Evolutionary conservation across 495 filamentous ascomycete genomes (phyloP).

Genomic region (Cercophora newfieldiana): DNA sequence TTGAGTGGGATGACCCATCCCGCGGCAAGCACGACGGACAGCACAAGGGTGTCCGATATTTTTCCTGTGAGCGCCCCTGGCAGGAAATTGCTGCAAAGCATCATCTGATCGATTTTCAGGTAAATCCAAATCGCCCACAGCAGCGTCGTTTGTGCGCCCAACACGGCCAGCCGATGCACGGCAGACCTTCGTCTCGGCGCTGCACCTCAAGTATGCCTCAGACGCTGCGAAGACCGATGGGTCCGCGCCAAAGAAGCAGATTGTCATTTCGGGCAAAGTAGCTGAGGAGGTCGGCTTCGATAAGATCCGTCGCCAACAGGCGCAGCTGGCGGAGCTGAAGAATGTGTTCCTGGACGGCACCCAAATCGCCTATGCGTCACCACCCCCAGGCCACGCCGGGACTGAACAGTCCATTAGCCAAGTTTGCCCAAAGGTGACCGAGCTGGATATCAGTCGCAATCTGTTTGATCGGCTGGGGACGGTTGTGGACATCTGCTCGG

Average conservation of each 20-base stretch:
- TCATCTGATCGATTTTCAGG: constrained; percentile 43
- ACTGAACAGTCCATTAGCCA: constrained; percentile 42
- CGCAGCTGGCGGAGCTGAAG: constrained; percentile 71
- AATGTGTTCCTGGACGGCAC: constrained; percentile 81
- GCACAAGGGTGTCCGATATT: constrained; percentile 77
- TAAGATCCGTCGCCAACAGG: constrained; percentile 79
- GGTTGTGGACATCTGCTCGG: constrained; percentile 67
- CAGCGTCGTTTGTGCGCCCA: constrained; percentile 85
- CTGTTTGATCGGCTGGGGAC: constrained; percentile 66
- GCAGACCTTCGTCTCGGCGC: constrained; percentile 72
- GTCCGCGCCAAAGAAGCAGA: constrained; percentile 40
- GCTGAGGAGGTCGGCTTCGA: constrained; percentile 96
- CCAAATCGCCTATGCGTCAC: constrained; percentile 51
- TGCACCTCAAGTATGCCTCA: constrained; percentile 79
- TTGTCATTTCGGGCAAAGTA: constrained; percentile 77
- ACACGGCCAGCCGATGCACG: constrained; percentile 66
- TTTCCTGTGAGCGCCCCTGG: constrained; percentile 62
- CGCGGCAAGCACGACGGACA: constrained; percentile 89
- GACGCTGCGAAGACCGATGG: constrained; percentile 38
- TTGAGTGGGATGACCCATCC: constrained; percentile 90
- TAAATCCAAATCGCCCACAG: constrained; percentile 61
- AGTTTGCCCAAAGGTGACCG: constrained; percentile 64
- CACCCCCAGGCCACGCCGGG: constrained; percentile 31
- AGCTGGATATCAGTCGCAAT: constrained; percentile 87
- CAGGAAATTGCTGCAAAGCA: no score